phyloP scores from a whole-genome alignment of 129 eudicot genomes.

The Centrapalus pauciflorus region DNA sequence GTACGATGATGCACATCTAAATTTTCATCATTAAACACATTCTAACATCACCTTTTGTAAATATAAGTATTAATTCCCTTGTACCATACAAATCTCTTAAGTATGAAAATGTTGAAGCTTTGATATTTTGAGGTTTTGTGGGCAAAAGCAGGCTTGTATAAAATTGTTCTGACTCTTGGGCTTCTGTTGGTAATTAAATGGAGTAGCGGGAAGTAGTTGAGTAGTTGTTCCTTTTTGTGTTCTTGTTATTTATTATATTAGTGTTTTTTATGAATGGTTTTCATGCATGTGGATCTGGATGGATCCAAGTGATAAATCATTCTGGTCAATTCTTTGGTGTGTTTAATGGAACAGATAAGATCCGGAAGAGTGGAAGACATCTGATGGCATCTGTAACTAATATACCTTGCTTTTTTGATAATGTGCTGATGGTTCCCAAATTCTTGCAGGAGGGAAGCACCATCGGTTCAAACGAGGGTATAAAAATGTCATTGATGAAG shows the following conservation, averaged over 20 bases:
- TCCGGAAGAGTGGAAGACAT: neutral
- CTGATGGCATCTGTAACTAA: neutral
- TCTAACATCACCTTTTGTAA: no score
- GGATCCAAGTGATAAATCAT: neutral
- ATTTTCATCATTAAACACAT: no score
- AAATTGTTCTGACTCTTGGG: no score
- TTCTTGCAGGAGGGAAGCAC: constrained; percentile 81
- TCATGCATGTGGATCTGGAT: neutral
- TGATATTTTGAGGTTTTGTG: no score
- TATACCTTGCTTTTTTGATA: neutral
- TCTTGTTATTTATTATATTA: neutral
- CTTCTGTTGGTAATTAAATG: no score
- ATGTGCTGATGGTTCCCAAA: constrained; percentile 19
- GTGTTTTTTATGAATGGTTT: neutral
- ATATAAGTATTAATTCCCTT: no score
- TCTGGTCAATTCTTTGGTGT: neutral
- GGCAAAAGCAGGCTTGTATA: no score
- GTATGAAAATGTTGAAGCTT: no score
- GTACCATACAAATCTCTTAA: no score
- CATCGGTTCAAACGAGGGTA: constrained; percentile 95
- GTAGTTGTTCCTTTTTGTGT: neutral
- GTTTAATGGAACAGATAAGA: neutral
- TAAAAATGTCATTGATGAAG: constrained; percentile 96
- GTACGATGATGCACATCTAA: no score
- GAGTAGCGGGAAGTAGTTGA: no score